These are phyloP conservation scores for Leavenworthia alabamica DNA, from an alignment of 345 rosid species.

Conservation along the genomic window DNA sequence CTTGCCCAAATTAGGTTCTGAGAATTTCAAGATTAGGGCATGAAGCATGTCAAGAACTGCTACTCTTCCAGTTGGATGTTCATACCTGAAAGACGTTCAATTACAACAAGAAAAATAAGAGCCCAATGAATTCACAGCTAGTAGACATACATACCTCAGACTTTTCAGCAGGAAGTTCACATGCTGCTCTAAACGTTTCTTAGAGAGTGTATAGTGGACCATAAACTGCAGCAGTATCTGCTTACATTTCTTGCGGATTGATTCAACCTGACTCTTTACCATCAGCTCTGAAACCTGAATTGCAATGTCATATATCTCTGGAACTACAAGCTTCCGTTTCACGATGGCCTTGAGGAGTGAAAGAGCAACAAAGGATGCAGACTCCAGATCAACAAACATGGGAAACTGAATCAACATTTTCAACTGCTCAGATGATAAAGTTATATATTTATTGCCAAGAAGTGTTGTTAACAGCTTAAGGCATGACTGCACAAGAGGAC, in stretches of 20 bases:
- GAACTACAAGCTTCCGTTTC: constrained; percentile 70
- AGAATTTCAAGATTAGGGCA: constrained; percentile 60
- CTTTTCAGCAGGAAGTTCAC: constrained; percentile 54
- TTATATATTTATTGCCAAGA: constrained; percentile 46
- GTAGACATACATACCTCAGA: constrained; percentile 49
- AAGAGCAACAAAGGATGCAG: constrained; percentile 60
- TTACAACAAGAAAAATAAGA: constrained; percentile 3
- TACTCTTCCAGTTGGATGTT: constrained; percentile 77
- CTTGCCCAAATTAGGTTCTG: constrained; percentile 20
- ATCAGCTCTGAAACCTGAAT: constrained; percentile 60
- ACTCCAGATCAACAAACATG: constrained; percentile 73
- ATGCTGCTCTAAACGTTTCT: constrained; percentile 57
- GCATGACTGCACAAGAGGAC: constrained; percentile 69
- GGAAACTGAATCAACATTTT: constrained; percentile 69
- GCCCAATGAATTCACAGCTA: background rate
- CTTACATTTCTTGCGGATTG: constrained; percentile 70
- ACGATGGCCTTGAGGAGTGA: constrained; percentile 74
- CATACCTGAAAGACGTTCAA: constrained; percentile 49
- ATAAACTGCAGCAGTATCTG: constrained; percentile 69
- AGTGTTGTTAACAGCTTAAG: constrained; percentile 74
- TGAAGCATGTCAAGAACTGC: constrained; percentile 87
- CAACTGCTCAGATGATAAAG: constrained; percentile 68
- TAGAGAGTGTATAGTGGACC: constrained; percentile 60
- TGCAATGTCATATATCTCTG: constrained; percentile 73
- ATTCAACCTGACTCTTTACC: constrained; percentile 72